Evolutionary conservation across 495 filamentous ascomycete species (phyloP).

Genomic region (Lepraria neglecta): DNA sequence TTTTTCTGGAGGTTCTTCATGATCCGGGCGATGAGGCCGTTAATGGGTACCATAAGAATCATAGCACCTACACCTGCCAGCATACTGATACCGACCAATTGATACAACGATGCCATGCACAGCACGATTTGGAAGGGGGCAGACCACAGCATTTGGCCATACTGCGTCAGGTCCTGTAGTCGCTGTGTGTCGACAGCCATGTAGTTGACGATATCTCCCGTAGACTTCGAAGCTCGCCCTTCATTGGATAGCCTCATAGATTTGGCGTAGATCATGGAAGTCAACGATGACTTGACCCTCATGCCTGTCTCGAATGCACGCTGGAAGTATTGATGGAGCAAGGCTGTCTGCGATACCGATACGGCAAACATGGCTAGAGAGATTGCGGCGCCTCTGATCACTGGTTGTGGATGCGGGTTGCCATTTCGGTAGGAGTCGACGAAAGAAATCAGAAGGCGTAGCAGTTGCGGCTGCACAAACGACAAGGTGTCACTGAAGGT

Average conservation of each 20-base stretch:
- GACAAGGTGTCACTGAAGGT: conserved; percentile 71
- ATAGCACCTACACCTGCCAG: conserved; percentile 94
- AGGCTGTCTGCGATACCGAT: conserved; percentile 74
- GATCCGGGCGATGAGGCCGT: conserved; percentile 82
- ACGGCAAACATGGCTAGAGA: conserved; percentile 88
- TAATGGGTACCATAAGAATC: conserved; percentile 95
- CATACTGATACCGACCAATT: conserved; percentile 88
- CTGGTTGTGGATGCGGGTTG: conserved; percentile 58
- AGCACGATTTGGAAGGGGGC: conserved; percentile 94
- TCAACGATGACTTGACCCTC: conserved; percentile 86
- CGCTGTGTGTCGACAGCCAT: conserved; percentile 98
- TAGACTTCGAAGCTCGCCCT: conserved; percentile 81
- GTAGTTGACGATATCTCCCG: conserved; percentile 97
- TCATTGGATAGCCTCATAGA: conserved; percentile 86
- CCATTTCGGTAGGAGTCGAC: conserved; percentile 67
- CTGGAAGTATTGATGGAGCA: conserved; percentile 93
- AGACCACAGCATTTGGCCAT: conserved; percentile 88
- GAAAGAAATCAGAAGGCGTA: conserved; percentile 79
- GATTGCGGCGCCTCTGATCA: conserved; percentile 79
- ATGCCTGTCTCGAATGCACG: conserved; percentile 91
- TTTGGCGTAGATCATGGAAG: conserved; percentile 88
- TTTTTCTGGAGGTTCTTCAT: conserved; percentile 93
- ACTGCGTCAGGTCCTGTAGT: conserved; percentile 90
- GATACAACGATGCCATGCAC: conserved; percentile 92
- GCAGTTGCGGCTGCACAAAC: conserved; percentile 86